Base-by-base conservation (phyloP, 352 stramenopile genomes). In the Albugo candida region DNA sequence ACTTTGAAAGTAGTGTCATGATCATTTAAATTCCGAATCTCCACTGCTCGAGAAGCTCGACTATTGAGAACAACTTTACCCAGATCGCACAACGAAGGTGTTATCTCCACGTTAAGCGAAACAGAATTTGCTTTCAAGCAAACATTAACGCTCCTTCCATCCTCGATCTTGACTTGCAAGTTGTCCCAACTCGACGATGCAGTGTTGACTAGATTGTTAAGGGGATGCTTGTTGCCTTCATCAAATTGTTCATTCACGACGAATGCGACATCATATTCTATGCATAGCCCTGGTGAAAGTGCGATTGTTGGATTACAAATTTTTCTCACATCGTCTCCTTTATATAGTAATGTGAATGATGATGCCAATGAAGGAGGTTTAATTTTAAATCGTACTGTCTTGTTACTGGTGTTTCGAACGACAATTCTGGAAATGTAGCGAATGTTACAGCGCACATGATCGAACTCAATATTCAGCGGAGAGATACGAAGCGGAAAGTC, bases 181-280 rank as follows among this genome's bases (percentile, higher is more conserved):
- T 55, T 63, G 36, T 91, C 77, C 52, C 84, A 67, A 2, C 85
- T 53, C 11, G 81, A 62, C 20, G 63, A 55, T 16, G 56, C 47
- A 43, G 52, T 40, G n/a, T 53, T 27, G 2, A 37, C 51, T 20
- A 47, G 48, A 16, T 40, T 40, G 40, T 58, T 51, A n/a, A n/a
- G n/a, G n/a, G n/a, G n/a, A n/a, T n/a, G n/a, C n/a, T 16, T 5
- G 0, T 46, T 51, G 11, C n/a, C 48, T 16, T 31, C 24, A 31
- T 31, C 12, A 11, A 2, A 36, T 34, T 45, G 20, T 5, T 59
- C 45, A 3, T 37, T 24, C 18, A 38, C 21, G 8, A 73, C 44
- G 45, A 87, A 92, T 5, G 67, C 48, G 10, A 92, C 57, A 19
- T 92, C 76, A 46, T 81, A 79, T 43, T 64, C 70, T 38, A 56